phyloP scores from a whole-genome alignment of 2,329 filamentous ascomycete species.

The Metarhizium sp. region DNA sequence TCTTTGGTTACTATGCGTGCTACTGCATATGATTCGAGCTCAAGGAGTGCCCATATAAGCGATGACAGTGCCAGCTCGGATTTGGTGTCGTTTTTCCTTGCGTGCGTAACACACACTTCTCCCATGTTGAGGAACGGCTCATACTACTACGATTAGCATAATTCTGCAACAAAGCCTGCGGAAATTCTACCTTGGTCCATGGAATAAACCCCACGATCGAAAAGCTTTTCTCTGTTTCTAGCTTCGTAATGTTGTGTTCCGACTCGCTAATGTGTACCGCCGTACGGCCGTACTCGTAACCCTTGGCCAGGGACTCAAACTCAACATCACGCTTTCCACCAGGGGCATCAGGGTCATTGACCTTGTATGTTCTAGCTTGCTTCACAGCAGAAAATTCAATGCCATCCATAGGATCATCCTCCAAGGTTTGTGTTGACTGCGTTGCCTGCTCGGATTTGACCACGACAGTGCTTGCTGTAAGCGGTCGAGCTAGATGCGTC shows the following conservation, averaged over 20 bases:
- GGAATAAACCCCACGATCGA: constrained; percentile 83
- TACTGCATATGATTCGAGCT: constrained; percentile 77
- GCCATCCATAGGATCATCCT: constrained; percentile 38
- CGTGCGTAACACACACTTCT: constrained; percentile 66
- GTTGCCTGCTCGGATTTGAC: constrained; percentile 38
- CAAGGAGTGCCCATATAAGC: constrained; percentile 76
- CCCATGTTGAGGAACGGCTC: constrained; percentile 81
- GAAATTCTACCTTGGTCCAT: constrained; percentile 48
- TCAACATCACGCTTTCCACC: constrained; percentile 77
- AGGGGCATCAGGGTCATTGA: constrained; percentile 63
- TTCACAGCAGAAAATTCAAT: constrained; percentile 61
- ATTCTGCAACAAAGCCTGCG: background rate
- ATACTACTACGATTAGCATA: constrained; percentile 40
- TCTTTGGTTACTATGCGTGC: constrained; percentile 81
- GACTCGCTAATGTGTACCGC: constrained; percentile 82
- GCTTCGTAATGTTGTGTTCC: constrained; percentile 79
- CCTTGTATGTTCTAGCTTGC: constrained; percentile 68
- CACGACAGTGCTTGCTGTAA: constrained; percentile 70
- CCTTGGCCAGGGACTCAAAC: constrained; percentile 78
- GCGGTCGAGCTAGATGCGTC: constrained; percentile 66
- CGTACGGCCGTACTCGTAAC: constrained; percentile 87
- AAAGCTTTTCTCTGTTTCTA: constrained; percentile 67
- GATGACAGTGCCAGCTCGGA: constrained; percentile 81
- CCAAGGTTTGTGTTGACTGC: constrained; percentile 42
- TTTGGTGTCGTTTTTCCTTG: constrained; percentile 69